Evolutionary conservation across 202 grass and related monocot genomes (phyloP).

Genomic region (Panicum hallii): DNA sequence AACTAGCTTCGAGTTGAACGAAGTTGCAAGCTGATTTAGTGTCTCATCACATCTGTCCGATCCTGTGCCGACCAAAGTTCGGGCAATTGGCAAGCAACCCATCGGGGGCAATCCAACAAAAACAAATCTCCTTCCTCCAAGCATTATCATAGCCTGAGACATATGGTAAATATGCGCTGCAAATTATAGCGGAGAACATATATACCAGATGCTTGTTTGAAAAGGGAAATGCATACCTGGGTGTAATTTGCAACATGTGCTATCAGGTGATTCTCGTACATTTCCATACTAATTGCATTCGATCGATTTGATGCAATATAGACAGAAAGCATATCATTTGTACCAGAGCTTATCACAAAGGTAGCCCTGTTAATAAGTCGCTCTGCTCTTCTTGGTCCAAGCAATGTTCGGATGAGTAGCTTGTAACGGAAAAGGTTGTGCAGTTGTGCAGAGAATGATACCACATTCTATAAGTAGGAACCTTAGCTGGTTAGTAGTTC

Average conservation of each 20-base stretch:
- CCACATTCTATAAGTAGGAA: constrained; percentile 48
- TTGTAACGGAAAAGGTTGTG: constrained; percentile 66
- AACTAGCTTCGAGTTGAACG: constrained; percentile 68
- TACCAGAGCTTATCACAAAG: constrained; percentile 65
- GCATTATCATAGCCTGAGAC: constrained; percentile 60
- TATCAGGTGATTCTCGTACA: constrained; percentile 64
- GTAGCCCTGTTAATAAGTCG: constrained; percentile 60
- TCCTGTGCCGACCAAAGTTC: constrained; percentile 52
- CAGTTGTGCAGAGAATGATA: constrained; percentile 60
- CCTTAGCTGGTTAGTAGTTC: constrained; percentile 15
- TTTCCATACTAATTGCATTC: constrained; percentile 5
- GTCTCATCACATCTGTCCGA: constrained; percentile 53
- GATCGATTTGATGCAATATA: constrained; percentile 49
- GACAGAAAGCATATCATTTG: constrained; percentile 60
- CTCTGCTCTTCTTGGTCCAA: constrained; percentile 59
- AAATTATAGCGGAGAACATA: neutral
- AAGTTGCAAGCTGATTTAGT: constrained; percentile 58
- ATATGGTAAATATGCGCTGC: neutral
- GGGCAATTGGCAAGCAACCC: constrained; percentile 64
- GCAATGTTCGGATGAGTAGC: constrained; percentile 43
- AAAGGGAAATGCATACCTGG: constrained; percentile 46
- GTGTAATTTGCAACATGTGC: constrained; percentile 55
- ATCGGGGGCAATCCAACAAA: constrained; percentile 64
- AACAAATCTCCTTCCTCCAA: constrained; percentile 68
- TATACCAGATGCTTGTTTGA: neutral